Percentiles rank a stretch among this genome's conserved stretches.
phyloP scores from a whole-genome alignment of 805 yeast genomes.

The Zygosaccharomyces kombuchaensis region DNA sequence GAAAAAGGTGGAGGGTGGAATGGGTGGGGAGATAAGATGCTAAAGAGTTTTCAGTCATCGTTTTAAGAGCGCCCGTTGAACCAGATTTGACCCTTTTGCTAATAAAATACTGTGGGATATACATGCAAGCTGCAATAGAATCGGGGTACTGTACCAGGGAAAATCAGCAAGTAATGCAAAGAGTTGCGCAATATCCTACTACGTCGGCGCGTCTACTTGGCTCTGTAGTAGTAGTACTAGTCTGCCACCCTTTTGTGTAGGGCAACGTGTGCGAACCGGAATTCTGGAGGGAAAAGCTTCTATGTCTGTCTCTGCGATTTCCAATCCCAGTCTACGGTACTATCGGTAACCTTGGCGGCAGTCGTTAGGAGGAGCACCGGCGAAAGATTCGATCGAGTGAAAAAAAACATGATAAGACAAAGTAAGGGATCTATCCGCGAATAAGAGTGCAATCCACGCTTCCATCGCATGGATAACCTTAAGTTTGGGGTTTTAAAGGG shows the following conservation, averaged over 20 bases:
- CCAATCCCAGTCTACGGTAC: too few species aligned
- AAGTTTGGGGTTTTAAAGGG: too few species aligned
- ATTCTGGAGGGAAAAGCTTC: not conserved
- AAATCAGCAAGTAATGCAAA: conserved; percentile 34
- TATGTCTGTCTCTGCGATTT: too few species aligned
- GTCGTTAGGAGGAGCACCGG: too few species aligned
- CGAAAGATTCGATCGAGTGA: too few species aligned
- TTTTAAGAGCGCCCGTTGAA: not conserved
- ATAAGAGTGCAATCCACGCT: too few species aligned
- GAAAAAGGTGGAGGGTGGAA: too few species aligned
- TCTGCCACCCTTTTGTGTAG: conserved; percentile 35
- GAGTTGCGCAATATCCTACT: conserved; percentile 33
- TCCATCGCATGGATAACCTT: too few species aligned
- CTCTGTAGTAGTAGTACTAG: conserved; percentile 32
- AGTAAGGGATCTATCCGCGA: too few species aligned
- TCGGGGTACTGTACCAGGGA: conserved; percentile 31
- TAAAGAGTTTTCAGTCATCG: not conserved
- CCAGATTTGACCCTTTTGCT: not conserved
- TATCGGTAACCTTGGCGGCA: too few species aligned
- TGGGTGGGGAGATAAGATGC: not conserved
- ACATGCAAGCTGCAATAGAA: conserved; percentile 25
- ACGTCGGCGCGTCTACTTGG: conserved; percentile 27
- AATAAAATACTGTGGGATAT: conserved; percentile 27
- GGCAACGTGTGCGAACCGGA: conserved; percentile 12
- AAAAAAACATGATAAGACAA: too few species aligned